Base-by-base conservation (phyloP, 2,329 filamentous ascomycete species). In the Fusarium oligoseptatum region DNA sequence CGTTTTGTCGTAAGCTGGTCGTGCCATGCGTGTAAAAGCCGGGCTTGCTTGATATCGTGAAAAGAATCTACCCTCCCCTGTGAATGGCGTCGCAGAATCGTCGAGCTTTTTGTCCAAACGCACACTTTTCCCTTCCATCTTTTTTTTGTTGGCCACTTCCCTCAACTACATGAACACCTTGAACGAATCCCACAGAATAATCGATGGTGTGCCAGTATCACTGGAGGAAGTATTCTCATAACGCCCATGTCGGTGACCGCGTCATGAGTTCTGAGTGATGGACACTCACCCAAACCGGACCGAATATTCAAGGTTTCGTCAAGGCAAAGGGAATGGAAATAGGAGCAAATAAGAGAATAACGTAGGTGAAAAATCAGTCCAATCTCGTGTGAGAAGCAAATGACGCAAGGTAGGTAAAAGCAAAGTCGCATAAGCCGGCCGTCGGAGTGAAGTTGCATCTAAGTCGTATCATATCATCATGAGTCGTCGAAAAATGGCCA, bases 391-490 rank as follows among this genome's bases (percentile, higher is more conserved):
- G 37, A 50, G 60, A 65, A 66, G 56, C 29, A 67, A 60, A 36
- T 58, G 57, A 39, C 43, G 34, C 36, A 67, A 52, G 32, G 9
- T 20, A 29, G 45, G 45, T 20, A 27, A 48, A 66, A 63, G 15
- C 27, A 37, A 45, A 61, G 32, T 50, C 68, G 60, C 62, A 72
- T 70, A 61, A 70, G 62, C 52, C 61, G 68, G 70, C 67, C 76
- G 64, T 74, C 56, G 55, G 67, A 74, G 61, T 74, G 57, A 76
- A 70, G 62, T 72, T 66, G 67, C 71, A 71, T 79, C 77, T 79
- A 76, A 72, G 52, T 79, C 77, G 69, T 79, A 66, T 76, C 48
- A 32, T 52, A 52, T 52, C 73, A 67, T 79, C 77, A 69, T 79
- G 71, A 78, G 58, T 79, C 77, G 74, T 79, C 60, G 68, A 62